Evolutionary conservation across 2,329 filamentous ascomycete genomes (phyloP).

Genomic region (Cryphonectria parasitica): DNA sequence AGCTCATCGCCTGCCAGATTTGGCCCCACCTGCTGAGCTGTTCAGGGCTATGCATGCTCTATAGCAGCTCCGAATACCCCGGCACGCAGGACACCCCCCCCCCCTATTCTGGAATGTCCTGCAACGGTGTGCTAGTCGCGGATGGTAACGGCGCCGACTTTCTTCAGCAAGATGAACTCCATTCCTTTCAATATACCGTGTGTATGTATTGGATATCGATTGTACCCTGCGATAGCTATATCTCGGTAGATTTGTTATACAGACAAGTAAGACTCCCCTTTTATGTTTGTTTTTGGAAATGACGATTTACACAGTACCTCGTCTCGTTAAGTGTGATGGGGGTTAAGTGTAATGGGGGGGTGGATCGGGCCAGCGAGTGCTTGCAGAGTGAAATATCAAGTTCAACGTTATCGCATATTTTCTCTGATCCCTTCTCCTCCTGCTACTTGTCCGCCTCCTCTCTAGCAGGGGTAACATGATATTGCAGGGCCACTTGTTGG

Average conservation of each 20-base stretch:
- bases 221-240: neutral
- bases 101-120: neutral
- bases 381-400: neutral
- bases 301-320: neutral
- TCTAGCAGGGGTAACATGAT: neutral
- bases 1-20: conserved; percentile 12
- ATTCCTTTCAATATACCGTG: neutral
- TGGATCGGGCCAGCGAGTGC: neutral
- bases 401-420: neutral
- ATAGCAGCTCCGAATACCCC: neutral
- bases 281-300: neutral
- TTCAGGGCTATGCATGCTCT: neutral
- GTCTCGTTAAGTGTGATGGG: neutral
- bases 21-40: conserved; percentile 6
- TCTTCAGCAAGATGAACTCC: neutral
- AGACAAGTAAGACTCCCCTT: neutral
- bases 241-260: neutral
- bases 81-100: neutral
- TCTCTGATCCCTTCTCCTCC: neutral
- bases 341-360: too few relatives aligned
- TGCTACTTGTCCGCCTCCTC: neutral
- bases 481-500: neutral
- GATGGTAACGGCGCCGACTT: neutral
- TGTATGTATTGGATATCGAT: neutral
- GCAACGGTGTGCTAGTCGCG: neutral